Evolutionary conservation across 2,329 filamentous ascomycete genomes (phyloP).

Genomic region (Zymoseptoria brevis): DNA sequence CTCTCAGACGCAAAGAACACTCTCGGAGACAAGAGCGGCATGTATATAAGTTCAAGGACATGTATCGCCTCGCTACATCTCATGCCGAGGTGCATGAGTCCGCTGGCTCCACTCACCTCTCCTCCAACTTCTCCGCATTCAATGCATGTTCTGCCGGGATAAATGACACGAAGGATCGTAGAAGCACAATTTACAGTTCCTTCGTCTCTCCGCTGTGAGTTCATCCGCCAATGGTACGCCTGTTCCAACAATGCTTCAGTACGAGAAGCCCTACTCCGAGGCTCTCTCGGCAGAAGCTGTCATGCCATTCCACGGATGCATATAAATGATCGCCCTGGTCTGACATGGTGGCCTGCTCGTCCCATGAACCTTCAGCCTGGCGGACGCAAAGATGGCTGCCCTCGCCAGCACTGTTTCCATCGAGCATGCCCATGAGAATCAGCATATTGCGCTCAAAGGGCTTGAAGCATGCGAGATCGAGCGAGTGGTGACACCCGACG

Average conservation of each 20-base stretch:
- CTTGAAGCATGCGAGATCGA: conserved; percentile 37
- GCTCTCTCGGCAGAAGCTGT: neutral
- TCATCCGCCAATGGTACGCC: neutral
- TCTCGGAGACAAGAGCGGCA: neutral
- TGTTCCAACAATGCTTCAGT: neutral
- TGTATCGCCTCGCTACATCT: conserved; percentile 3
- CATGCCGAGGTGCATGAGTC: neutral
- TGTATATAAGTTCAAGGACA: neutral
- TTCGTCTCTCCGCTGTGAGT: neutral
- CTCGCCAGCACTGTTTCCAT: neutral
- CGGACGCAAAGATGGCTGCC: no score
- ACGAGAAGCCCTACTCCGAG: neutral
- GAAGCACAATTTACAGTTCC: no score
- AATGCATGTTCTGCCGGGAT: neutral
- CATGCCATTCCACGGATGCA: neutral
- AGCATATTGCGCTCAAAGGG: conserved; percentile 5
- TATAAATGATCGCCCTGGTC: neutral
- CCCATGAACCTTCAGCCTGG: no score
- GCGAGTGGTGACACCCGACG: conserved; percentile 39
- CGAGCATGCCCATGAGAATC: neutral
- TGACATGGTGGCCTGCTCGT: no score
- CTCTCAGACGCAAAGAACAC: neutral
- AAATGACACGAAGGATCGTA: no score
- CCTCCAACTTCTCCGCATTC: conserved; percentile 5
- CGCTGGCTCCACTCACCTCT: neutral